A percentile compares a stretch with the other conserved stretches of the same genome.
These are phyloP conservation scores for Sequoiadendron giganteum DNA, from an alignment of 75 land plant genomes.

Conservation along the genomic window DNA sequence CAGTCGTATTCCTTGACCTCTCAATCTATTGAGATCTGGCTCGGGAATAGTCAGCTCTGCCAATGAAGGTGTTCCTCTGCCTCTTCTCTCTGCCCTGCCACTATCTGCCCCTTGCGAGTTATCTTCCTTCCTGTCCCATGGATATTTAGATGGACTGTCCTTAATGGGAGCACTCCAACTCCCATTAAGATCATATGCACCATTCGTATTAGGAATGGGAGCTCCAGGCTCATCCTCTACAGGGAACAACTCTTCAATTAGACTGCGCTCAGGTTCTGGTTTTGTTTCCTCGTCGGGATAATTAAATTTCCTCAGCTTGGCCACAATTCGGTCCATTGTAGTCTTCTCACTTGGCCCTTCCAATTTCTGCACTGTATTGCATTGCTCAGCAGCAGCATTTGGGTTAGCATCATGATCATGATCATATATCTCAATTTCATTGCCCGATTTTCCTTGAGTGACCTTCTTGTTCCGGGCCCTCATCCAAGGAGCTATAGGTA, in stretches of 20 bases:
- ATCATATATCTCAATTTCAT: not conserved
- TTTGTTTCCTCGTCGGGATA: slow-evolving; percentile 27
- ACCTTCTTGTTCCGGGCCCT: not conserved
- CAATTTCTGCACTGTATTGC: not conserved
- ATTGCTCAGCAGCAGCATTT: not conserved
- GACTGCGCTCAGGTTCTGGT: slow-evolving; percentile 37
- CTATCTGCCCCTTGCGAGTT: slow-evolving; percentile 11
- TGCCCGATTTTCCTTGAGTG: not conserved
- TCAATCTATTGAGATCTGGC: slow-evolving; percentile 62
- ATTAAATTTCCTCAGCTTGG: slow-evolving; percentile 56
- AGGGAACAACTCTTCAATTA: slow-evolving; percentile 66
- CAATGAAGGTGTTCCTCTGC: slow-evolving; percentile 38
- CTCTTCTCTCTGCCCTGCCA: slow-evolving; percentile 20
- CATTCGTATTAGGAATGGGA: slow-evolving; percentile 48
- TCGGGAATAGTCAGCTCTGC: slow-evolving; percentile 83
- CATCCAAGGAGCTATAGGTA: slow-evolving; percentile 10
- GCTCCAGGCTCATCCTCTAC: slow-evolving; percentile 48
- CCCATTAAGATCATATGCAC: slow-evolving; percentile 35
- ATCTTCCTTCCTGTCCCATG: slow-evolving; percentile 58
- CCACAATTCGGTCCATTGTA: slow-evolving; percentile 56
- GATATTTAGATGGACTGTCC: slow-evolving; percentile 15
- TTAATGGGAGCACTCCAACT: slow-evolving; percentile 21
- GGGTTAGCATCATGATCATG: no score
- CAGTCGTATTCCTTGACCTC: slow-evolving; percentile 39
- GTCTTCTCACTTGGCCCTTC: not conserved